Base-by-base conservation (phyloP, 108 stramenopile genomes). In the Tribonema minus region DNA sequence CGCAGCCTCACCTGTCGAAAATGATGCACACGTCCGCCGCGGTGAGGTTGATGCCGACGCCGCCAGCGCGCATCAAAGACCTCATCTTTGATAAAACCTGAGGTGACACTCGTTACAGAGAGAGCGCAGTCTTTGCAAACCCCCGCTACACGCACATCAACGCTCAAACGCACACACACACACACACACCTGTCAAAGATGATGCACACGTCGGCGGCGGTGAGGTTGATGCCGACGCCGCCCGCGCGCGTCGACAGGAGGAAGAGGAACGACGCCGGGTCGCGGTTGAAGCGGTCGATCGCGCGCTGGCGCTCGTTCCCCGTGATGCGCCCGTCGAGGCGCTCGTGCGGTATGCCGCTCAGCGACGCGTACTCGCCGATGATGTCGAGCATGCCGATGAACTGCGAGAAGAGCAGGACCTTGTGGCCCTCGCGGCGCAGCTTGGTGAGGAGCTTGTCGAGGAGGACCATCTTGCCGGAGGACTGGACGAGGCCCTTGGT, bases 201-300 rank as follows among this genome's bases (percentile, higher is more conserved):
- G 64, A 76, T 76, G 64, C 74, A 76, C 1, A 87, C 88, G 82
- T 94, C 95, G 0, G 98, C 98, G 3, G 98, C 95, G 15, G 96
- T 96, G 34, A 99, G 83, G 82, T 99, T 99, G 87, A 99, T 99
- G 38, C 98, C 98, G 46, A 97, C 96, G n/a, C 98, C 98, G 38
- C 98, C 92, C 15, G 94, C 92, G 64, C 91, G 81, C 36, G 92
- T 92, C 23, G 92, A 93, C 25, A 98, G 84, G 30, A 98, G 74
- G 72, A 99, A 97, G 3, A 97, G 70, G 76, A 99, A 99, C 63
- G 91, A 88, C 37, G 93, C 88, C 29, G 81, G 29, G 34, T 95
- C 91, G 36, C 84, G 82, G 76, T 97, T 95, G 86, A 96, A 99
- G 34, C 95, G 82, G 88, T 99, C 98, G 69, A 99, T 99, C 5